Conservation (phyloP, 352 stramenopile genomes). For the Phytophthora tubulina region DNA sequence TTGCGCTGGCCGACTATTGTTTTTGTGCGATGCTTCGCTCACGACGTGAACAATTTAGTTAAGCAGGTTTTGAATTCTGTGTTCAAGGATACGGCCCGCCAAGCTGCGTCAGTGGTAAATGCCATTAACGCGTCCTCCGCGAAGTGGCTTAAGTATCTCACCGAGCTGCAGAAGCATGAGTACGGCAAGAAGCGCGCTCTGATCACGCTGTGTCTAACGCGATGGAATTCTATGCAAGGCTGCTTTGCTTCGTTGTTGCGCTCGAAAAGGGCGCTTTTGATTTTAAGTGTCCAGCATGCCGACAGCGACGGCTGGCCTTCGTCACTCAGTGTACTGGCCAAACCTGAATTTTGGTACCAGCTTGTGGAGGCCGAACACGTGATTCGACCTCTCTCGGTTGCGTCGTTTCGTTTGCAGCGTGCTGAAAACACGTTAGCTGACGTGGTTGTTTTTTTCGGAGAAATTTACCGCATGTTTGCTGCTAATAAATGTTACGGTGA, state of each 20-base stretch:
- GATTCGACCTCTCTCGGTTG: background rate
- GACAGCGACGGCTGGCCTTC: background rate
- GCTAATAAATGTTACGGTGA: background rate
- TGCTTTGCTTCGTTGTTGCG: background rate
- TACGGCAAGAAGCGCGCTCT: background rate
- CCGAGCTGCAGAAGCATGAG: background rate
- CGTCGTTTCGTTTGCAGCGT: background rate
- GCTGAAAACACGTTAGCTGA: background rate
- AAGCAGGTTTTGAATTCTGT: background rate
- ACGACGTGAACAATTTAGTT: background rate
- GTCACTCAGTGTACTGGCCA: background rate
- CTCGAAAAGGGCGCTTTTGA: background rate
- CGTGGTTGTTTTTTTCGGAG: background rate
- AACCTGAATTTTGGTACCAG: background rate
- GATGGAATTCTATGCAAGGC: background rate
- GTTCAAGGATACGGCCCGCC: background rate
- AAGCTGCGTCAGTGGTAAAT: background rate
- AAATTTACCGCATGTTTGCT: background rate
- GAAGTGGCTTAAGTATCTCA: background rate
- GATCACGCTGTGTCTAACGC: background rate
- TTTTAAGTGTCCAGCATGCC: background rate
- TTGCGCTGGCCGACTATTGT: background rate
- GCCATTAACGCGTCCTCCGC: background rate
- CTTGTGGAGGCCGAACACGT: background rate
- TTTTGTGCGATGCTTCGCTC: background rate